Percentiles rank a stretch among this genome's conserved stretches.
These are phyloP conservation scores for Neospora caninum DNA, from an alignment of 169 alveolate species.

Conservation along the genomic window DNA sequence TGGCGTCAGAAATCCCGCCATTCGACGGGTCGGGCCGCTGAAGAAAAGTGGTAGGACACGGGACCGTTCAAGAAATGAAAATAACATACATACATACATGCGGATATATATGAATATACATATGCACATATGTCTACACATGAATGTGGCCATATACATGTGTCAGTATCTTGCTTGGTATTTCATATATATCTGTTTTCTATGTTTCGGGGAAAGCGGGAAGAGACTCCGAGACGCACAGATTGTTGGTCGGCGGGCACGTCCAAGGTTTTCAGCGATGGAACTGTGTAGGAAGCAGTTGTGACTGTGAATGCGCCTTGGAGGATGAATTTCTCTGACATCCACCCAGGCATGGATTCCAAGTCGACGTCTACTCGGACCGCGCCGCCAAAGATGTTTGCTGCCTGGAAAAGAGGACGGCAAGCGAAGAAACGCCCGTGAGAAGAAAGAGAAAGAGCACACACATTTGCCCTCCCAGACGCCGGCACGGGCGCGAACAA, in stretches of 20 bases:
- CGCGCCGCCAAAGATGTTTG: conserved; percentile 40
- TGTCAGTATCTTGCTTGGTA: background rate
- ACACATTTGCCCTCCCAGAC: too few species aligned
- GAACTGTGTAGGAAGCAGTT: conserved; percentile 29
- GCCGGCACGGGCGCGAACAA: too few species aligned
- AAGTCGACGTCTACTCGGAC: conserved; percentile 34
- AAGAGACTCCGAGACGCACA: background rate
- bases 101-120: background rate
- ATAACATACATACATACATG: background rate
- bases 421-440: background rate
- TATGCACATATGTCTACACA: background rate
- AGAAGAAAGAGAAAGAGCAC: background rate
- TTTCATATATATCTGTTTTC: background rate
- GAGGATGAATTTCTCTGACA: conserved; percentile 40
- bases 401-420: conserved; percentile 7
- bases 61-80: background rate
- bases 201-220: background rate
- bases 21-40: too few species aligned
- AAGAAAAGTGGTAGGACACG: too few species aligned
- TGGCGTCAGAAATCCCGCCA: too few species aligned
- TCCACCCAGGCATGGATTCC: conserved; percentile 45
- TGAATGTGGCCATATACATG: background rate
- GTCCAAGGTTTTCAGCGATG: background rate
- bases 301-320: conserved; percentile 37
- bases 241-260: background rate